Conservation (phyloP, 2,329 filamentous ascomycete species). For the Bisporella sp. region DNA sequence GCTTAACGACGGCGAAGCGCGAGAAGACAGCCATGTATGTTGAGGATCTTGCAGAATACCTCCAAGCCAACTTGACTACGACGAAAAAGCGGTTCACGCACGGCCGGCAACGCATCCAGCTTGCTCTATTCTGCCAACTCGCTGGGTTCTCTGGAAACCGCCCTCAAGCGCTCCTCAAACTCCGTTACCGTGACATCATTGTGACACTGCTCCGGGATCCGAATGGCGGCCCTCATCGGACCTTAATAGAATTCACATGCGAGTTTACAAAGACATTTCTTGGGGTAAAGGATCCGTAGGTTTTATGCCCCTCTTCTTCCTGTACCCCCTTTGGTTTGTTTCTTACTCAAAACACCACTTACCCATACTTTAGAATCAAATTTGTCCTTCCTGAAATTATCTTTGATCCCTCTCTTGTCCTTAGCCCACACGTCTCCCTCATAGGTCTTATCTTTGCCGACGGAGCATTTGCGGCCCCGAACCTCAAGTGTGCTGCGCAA, state of each 20-base stretch:
- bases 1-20: background rate
- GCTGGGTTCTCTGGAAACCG: background rate
- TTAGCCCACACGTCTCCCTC: conserved; percentile 31
- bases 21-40: background rate
- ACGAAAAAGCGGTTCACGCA: conserved; percentile 1
- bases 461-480: conserved; percentile 18
- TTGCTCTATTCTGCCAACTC: background rate
- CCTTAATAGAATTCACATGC: conserved; percentile 11
- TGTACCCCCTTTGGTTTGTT: background rate
- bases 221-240: conserved; percentile 5
- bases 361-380: conserved; percentile 21
- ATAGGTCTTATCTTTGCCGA: conserved; percentile 25
- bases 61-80: background rate
- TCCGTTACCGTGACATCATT: conserved; percentile 11
- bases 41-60: background rate
- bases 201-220: conserved; percentile 10
- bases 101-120: background rate
- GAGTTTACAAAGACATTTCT: conserved; percentile 12
- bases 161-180: conserved; percentile 9
- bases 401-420: conserved; percentile 29
- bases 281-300: conserved; percentile 6
- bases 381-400: conserved; percentile 31
- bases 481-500: conserved; percentile 16
- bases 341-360: conserved; percentile 1
- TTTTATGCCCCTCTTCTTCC: conserved; percentile 1